Base-by-base conservation (phyloP, 352 stramenopile species). In the Phytophthora brassicae region DNA sequence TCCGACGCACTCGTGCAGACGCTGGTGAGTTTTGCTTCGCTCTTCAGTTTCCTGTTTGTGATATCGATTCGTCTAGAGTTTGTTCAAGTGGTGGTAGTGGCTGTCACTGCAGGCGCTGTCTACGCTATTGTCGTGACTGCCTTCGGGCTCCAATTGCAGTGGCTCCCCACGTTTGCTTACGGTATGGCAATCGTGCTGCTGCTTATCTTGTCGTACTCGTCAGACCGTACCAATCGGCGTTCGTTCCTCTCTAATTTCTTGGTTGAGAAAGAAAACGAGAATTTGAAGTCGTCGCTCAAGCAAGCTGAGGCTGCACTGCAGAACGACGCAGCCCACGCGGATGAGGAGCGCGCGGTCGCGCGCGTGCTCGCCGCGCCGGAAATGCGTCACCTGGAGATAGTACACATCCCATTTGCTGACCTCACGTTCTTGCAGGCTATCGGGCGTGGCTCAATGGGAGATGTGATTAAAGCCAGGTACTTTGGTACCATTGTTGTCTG, bases 381-480 rank as follows among this genome's bases (percentile, higher is more conserved):
- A 29, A 90, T 90, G 77, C 72, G 80, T 48, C 79, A 92, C 52
- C 66, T 96, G 2, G 81, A 92, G 51, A 73, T 89, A 36, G 73
- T 94, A 16, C 83, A 84, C n/a, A 94, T 96, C 45, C 77, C 84
- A 1, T 96, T 96, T 42, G 73, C 72, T 4, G 87, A 96, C 29
- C 75, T 96, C 23, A 90, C 84, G 24, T 86, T 96, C 56, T 54
- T 94, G 6, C 75, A 92, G 36, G 84, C 82, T 12, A 92, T 94
- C 29, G 85, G 85, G 7, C 75, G 84, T 12, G 85, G 85, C 7
- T 87, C 84, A 2, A 93, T 92, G 77, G 86, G 85, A 14, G 87
- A 94, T 54, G 87, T 96, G n/a, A 94, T 96, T 60, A 93, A 94
- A 64, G 85, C 87, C 39, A 84, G 82, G 48, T 94, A 94, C 53